Base-by-base conservation (phyloP, 768 basidiomycete species). In the Naganishia vishniacii region DNA sequence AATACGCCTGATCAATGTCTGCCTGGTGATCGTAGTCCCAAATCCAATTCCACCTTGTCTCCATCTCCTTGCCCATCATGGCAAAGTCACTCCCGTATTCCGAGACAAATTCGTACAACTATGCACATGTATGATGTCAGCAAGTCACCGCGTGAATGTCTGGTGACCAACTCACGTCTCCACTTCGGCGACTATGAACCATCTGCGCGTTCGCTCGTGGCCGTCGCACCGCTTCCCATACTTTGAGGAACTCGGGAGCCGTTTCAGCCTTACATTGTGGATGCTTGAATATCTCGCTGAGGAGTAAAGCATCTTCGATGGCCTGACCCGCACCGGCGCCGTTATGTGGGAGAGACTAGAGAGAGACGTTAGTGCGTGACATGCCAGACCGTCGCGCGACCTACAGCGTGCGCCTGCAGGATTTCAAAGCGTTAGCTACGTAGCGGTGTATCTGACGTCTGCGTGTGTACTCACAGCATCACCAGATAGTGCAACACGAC, bases 31-130 rank as follows among this genome's bases (percentile, higher is more conserved):
- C 45, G 37, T 47, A 34, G 25, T 62, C 61, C 61, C 61, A 62
- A 47, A 62, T 62, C 61, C 61, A 62, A 48, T 62, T 32, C 37
- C 47, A 48, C 5, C 61, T n/a, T 11, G 61, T 62, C 47, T 34
- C 29, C 61, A 62, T 62, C 61, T 62, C 61, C 23, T 62, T 34
- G 29, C 45, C 61, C 29, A 62, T 62, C 45, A 4, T 28, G 2
- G 25, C 18, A 31, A 32, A 40, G 25, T 62, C 32, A 23, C 28
- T 40, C 15, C 59, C 59, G 23, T 37, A 20, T 3, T 56, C 53
- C 1, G 53, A 56, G 18, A 34, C 53, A 37, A 56, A 56, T 18
- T 45, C 59, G 25, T 47, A 45, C 44, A 60, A 12, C 59, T 62
- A 29, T 20, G 18, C 41, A 18, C 31, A 49, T n/a, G 8, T 20